Percentiles rank a stretch among this genome's conserved stretches.
phyloP scores from a whole-genome alignment of 2,329 filamentous ascomycete genomes.

The Onygenales sp. region DNA sequence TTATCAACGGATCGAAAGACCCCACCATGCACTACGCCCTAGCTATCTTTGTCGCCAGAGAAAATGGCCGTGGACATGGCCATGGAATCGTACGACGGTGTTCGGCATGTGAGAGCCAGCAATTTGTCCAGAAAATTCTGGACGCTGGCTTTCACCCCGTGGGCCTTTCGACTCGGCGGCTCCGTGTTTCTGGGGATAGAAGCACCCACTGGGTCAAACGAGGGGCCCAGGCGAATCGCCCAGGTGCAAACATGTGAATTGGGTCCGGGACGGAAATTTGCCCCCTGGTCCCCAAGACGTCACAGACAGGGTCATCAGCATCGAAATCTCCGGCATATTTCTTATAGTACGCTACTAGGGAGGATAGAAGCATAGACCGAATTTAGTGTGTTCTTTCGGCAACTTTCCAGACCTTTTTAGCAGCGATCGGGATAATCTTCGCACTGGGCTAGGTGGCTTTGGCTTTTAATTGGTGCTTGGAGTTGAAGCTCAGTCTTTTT shows the following conservation, averaged over 20 bases:
- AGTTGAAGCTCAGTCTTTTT: not conserved
- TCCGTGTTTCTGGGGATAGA: not conserved
- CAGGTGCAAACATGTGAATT: not conserved
- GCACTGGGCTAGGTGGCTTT: not conserved
- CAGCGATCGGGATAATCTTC: not conserved
- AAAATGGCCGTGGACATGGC: no score
- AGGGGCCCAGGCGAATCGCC: not conserved
- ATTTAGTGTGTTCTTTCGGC: not conserved
- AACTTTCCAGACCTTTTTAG: not conserved
- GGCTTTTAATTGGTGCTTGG: not conserved
- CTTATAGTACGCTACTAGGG: not conserved
- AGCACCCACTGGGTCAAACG: not conserved
- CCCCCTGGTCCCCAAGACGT: no score
- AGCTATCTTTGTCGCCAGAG: no score
- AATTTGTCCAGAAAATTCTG: not conserved
- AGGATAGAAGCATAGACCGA: not conserved
- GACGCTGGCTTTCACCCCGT: not conserved
- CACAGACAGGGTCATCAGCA: no score
- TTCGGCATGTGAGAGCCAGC: not conserved
- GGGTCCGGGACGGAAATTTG: not conserved
- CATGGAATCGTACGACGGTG: no score
- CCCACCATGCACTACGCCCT: no score
- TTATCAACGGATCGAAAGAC: no score
- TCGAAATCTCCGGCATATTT: not conserved
- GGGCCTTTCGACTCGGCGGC: not conserved